phyloP scores from a whole-genome alignment of 2,329 filamentous ascomycete genomes.

The Clonostachys rosea region DNA sequence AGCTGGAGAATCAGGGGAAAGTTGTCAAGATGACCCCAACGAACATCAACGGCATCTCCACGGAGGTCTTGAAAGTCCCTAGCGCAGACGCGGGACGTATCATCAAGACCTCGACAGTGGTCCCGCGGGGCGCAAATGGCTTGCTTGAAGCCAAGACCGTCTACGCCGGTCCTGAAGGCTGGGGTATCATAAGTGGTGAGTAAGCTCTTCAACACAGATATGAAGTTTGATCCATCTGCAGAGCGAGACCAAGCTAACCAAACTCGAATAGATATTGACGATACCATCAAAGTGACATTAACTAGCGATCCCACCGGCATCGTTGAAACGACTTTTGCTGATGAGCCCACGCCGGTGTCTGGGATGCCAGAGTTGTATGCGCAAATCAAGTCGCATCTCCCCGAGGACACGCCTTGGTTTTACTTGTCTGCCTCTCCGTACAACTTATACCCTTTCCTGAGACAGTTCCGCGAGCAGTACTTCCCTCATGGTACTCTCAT shows the following conservation, averaged over 20 bases:
- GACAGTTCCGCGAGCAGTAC: slow-evolving; percentile 62
- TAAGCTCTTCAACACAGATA: not conserved
- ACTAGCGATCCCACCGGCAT: slow-evolving; percentile 79
- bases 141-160: slow-evolving; percentile 63
- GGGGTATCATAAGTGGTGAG: slow-evolving; percentile 73
- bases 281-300: slow-evolving; percentile 89
- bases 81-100: slow-evolving; percentile 36
- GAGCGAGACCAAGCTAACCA: not conserved
- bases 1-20: slow-evolving; percentile 50
- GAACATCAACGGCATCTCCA: slow-evolving; percentile 67
- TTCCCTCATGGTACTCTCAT: slow-evolving; percentile 79
- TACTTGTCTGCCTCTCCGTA: slow-evolving; percentile 94
- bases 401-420: slow-evolving; percentile 70
- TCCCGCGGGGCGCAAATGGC: slow-evolving; percentile 48
- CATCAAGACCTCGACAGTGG: slow-evolving; percentile 41
- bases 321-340: slow-evolving; percentile 77
- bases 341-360: slow-evolving; percentile 62
- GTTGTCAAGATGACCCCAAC: slow-evolving; percentile 62
- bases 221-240: not conserved
- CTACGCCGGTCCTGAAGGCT: slow-evolving; percentile 73
- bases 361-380: slow-evolving; percentile 86
- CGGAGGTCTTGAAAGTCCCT: slow-evolving; percentile 52
- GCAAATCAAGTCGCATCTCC: slow-evolving; percentile 50
- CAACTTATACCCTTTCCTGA: slow-evolving; percentile 87
- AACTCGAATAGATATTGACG: slow-evolving; percentile 67